A percentile compares a stretch with the other conserved stretches of the same genome.
Evolutionary conservation across 176 grass and related monocot genomes (phyloP).

Genomic region (Zea luxurians): DNA sequence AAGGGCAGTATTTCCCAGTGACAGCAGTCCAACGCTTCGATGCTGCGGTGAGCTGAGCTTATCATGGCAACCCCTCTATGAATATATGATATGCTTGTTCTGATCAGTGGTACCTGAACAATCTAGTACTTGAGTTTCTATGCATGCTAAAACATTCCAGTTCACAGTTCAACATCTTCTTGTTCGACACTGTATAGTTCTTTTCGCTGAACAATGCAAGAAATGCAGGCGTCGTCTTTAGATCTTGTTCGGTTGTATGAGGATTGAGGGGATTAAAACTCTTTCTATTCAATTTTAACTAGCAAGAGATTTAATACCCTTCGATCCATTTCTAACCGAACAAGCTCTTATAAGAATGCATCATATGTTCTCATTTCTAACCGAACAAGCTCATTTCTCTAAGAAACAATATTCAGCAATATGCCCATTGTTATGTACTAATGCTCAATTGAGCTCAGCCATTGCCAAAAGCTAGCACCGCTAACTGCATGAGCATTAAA

Average conservation of each 20-base stretch:
- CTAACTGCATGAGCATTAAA: background rate
- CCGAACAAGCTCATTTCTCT: background rate
- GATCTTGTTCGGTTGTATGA: no score
- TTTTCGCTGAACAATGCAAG: background rate
- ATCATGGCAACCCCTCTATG: background rate
- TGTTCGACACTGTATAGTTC: background rate
- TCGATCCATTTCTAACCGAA: no score
- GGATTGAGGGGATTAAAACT: no score
- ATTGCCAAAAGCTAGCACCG: background rate
- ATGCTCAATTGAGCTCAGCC: background rate
- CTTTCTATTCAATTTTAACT: no score
- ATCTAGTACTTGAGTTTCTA: background rate
- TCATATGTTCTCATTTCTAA: background rate
- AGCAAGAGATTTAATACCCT: no score
- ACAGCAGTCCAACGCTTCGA: conserved; percentile 91
- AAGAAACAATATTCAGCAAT: background rate
- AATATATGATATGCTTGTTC: background rate
- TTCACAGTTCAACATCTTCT: background rate
- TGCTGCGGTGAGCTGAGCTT: conserved; percentile 75
- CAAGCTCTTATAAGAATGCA: background rate
- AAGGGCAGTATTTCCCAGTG: conserved; percentile 86
- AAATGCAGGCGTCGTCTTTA: background rate
- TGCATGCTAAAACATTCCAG: background rate
- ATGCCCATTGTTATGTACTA: background rate
- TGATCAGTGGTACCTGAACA: background rate